Percentiles rank a stretch among this genome's conserved stretches.
Conservation (phyloP, 805 yeast genomes). For the Candida palmyrensis region DNA sequence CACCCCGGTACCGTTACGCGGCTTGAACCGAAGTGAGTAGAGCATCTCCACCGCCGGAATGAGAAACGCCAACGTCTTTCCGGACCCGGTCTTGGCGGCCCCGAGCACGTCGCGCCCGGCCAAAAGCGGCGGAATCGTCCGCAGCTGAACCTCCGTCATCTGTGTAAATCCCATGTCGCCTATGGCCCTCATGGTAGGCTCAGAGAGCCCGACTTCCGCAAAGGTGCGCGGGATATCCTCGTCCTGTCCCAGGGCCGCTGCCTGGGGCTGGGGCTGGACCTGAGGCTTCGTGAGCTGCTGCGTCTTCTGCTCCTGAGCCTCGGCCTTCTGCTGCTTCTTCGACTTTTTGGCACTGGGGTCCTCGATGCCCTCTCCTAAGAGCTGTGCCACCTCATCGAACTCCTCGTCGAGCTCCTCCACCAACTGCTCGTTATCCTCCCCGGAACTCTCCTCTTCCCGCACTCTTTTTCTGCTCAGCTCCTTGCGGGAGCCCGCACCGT, state of each 20-base stretch:
- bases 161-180: conserved; percentile 82
- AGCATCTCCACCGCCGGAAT: conserved; percentile 94
- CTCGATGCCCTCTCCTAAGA: conserved; percentile 41
- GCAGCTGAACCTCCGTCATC: conserved; percentile 93
- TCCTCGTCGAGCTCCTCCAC: conserved; percentile 55
- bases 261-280: conserved; percentile 15
- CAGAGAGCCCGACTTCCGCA: conserved; percentile 56
- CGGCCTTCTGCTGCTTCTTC: conserved; percentile 13
- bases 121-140: conserved; percentile 92
- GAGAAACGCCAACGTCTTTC: conserved; percentile 93
- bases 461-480: too few species aligned
- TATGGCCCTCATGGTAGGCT: conserved; percentile 77
- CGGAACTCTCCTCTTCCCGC: conserved; percentile 22
- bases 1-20: conserved; percentile 97
- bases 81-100: conserved; percentile 99
- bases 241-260: conserved; percentile 21
- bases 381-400: conserved; percentile 51
- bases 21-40: conserved; percentile 87
- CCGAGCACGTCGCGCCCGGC: conserved; percentile 98
- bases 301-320: conserved; percentile 18
- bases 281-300: conserved; percentile 26
- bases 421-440: conserved; percentile 35
- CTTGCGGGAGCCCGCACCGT: too few species aligned
- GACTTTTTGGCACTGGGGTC: conserved; percentile 35
- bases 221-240: conserved; percentile 27